Base-by-base conservation (phyloP, 441 rosid species). In the Rhodomyrtus psidioides region DNA sequence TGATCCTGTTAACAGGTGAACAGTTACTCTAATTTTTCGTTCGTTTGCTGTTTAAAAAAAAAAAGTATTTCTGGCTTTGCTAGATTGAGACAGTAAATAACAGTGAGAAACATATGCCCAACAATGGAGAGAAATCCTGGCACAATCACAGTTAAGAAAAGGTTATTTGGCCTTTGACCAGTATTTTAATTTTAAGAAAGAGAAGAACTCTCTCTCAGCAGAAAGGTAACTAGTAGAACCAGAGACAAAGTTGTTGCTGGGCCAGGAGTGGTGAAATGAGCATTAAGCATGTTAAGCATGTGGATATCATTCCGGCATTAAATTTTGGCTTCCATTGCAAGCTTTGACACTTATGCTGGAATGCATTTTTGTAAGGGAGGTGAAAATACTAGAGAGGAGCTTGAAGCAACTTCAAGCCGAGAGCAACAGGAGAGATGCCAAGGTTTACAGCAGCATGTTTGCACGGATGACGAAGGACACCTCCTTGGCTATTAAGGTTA, bases 401-500 rank as follows among this genome's bases (percentile, higher is more conserved):
- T 86, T 94, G 89, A 88, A 88, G 84, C 92, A 88, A 89, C 94
- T 89, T 89, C 89, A 92, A 89, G 87, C 84, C 5, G 94, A 94
- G 86, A 91, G 92, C 86, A 62, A 92, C 92, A 89, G 85, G 90
- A 93, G 91, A 91, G 94, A 93, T 86, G 92, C 94, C 23, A 89
- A 88, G 90, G 88, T 94, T 39, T 94, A 88, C 84, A 62, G 88
- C 12, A 94, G 90, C 86, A 93, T 94, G 94, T 93, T 94, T 92
- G 86, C 90, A 6, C 60, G 17, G 24, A 81, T 21, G 88, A 82
- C 89, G 4, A 91, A 86, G 82, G 88, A 87, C 54, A 82, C 89
- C 42, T 58, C 91, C 70, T 44, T 34, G 55, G 58, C 85, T 42
- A 57, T 86, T 26, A 92, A 94, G 93, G 96, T 90, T 42, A 87